These are phyloP conservation scores for Talaromyces verruculosus DNA, from an alignment of 2,329 filamentous ascomycete species.

Conservation along the genomic window DNA sequence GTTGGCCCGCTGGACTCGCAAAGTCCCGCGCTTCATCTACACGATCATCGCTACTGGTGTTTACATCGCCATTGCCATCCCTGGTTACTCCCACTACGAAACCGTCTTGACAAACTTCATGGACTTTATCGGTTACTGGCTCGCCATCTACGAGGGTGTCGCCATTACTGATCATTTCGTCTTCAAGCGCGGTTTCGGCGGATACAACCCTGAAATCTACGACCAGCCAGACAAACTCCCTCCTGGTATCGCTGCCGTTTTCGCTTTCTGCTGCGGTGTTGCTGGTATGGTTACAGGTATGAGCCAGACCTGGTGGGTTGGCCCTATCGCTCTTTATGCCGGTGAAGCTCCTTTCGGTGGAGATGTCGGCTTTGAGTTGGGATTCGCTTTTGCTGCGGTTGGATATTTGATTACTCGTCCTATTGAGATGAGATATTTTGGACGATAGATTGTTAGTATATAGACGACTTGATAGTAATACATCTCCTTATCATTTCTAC, in stretches of 20 bases:
- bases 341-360: constrained; percentile 50
- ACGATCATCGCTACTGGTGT: constrained; percentile 61
- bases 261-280: constrained; percentile 64
- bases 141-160: constrained; percentile 70
- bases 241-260: constrained; percentile 61
- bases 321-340: constrained; percentile 64
- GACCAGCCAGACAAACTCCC: constrained; percentile 60
- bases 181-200: constrained; percentile 62
- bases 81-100: constrained; percentile 65
- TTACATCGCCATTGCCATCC: constrained; percentile 69
- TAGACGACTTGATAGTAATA: background rate
- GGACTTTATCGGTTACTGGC: constrained; percentile 68
- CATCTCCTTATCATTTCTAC: background rate
- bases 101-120: constrained; percentile 69
- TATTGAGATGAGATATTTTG: constrained; percentile 49
- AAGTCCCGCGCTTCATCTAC: constrained; percentile 68
- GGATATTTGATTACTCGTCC: constrained; percentile 55
- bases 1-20: constrained; percentile 58
- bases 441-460: constrained; percentile 33
- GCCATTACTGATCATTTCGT: constrained; percentile 66
- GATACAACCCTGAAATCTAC: constrained; percentile 62
- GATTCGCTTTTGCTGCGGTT: constrained; percentile 59
- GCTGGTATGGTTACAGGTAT: constrained; percentile 68
- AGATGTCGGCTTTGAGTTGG: constrained; percentile 66
- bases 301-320: constrained; percentile 68